Percentiles rank a stretch among this genome's conserved stretches.
Conservation (phyloP, 1,139 yeast species). For the Wickerhamomyces sp. region DNA sequence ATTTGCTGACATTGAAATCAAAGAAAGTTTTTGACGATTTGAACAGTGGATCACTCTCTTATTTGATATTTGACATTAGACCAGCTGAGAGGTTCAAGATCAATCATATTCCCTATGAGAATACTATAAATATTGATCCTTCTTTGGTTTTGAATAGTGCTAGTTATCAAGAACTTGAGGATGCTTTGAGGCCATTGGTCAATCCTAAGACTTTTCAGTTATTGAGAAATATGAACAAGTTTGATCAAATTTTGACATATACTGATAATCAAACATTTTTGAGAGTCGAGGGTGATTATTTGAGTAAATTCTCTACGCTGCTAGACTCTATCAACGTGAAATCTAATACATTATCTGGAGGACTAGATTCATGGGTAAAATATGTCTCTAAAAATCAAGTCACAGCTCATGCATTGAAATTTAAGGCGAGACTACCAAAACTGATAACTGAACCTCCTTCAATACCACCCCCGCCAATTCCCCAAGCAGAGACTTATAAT, state of each 20-base stretch:
- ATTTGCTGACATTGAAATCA: slow-evolving; percentile 26
- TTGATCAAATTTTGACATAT: slow-evolving; percentile 51
- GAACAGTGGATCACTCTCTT: slow-evolving; percentile 16
- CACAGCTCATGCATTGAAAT: slow-evolving; percentile 8
- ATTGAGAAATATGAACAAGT: slow-evolving; percentile 43
- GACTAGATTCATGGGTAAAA: slow-evolving; percentile 26
- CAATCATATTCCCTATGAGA: slow-evolving; percentile 47
- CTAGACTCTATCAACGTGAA: slow-evolving; percentile 9
- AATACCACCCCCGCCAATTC: slow-evolving; percentile 17
- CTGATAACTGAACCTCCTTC: slow-evolving; percentile 9
- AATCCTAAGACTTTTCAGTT: slow-evolving; percentile 33
- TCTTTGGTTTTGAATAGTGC: slow-evolving; percentile 29
- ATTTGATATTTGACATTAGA: slow-evolving; percentile 53
- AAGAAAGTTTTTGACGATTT: slow-evolving; percentile 26
- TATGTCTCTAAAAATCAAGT: slow-evolving; percentile 13
- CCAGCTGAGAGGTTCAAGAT: slow-evolving; percentile 42
- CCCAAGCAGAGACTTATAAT: slow-evolving; percentile 7
- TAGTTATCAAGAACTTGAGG: slow-evolving; percentile 29
- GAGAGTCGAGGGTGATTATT: slow-evolving; percentile 29
- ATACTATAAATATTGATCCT: slow-evolving; percentile 61
- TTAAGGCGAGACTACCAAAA: slow-evolving; percentile 12
- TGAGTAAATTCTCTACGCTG: slow-evolving; percentile 13
- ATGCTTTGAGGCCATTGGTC: slow-evolving; percentile 27
- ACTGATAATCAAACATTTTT: slow-evolving; percentile 36
- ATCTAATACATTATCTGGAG: slow-evolving; percentile 21